phyloP scores from a whole-genome alignment of 2,329 filamentous ascomycete species.

The Colletotrichum sp. region DNA sequence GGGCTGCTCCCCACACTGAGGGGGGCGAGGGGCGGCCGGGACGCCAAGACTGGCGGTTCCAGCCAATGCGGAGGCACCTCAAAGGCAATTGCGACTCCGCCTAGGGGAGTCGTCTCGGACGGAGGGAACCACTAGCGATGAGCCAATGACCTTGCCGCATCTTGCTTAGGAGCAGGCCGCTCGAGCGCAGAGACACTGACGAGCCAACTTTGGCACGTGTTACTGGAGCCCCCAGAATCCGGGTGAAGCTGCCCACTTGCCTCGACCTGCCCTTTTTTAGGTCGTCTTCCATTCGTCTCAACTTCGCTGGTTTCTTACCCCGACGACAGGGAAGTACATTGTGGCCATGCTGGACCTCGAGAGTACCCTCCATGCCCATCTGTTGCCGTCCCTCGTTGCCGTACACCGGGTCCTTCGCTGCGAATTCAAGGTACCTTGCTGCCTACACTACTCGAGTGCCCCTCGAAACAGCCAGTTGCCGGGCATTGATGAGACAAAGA shows the following conservation, averaged over 20 bases:
- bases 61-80: slow-evolving; percentile 20
- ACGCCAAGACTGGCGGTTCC: slow-evolving; percentile 8
- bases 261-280: background rate
- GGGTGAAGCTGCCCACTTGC: background rate
- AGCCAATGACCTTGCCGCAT: background rate
- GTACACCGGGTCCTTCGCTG: background rate
- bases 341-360: background rate
- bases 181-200: background rate
- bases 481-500: background rate
- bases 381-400: background rate
- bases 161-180: background rate
- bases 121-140: slow-evolving; percentile 20
- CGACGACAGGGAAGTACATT: background rate
- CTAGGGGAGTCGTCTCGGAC: slow-evolving; percentile 19
- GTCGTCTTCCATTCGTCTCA: background rate
- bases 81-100: slow-evolving; percentile 13
- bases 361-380: background rate
- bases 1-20: slow-evolving; percentile 9
- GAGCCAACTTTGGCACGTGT: slow-evolving; percentile 13
- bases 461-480: background rate
- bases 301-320: background rate
- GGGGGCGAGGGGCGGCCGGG: slow-evolving; percentile 11
- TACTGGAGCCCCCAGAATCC: background rate
- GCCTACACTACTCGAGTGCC: background rate
- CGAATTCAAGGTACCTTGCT: background rate